Evolutionary conservation across 768 basidiomycete species (phyloP), one percentile per base, ranked within the genome.

Genomic region (Leucocoprinus sp.): DNA sequence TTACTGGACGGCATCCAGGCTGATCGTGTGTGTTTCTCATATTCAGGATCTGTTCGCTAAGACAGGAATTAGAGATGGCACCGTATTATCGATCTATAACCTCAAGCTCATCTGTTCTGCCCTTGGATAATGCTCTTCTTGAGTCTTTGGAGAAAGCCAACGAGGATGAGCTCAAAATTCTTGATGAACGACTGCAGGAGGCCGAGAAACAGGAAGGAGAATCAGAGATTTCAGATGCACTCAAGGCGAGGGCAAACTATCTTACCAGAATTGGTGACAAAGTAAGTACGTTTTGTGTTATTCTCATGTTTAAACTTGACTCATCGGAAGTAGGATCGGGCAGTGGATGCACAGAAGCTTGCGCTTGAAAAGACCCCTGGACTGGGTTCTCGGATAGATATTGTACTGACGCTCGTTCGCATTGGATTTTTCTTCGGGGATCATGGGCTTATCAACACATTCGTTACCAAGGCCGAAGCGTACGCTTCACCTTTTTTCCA

Each of bases 341-440:
- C 93, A 1, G 59, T 93, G 12, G 76, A 75, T 35, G 92, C 93
- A 0, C 82, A 93, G 57, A 80, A 82, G 46, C 70, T 84, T 1
- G 93, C 95, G 0, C 64, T 96, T 12, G 82, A 86, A 64, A 96
- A 96, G 66, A 93, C 88, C 0, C 86, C 93, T 2, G 93, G 93
- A 0, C 70, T 96, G 5, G 95, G 95, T 8, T 85, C 90, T 8
- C 72, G 90, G 50, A 99, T 98, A 60, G 95, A 98, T 62, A 83
- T 96, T 49, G 82, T 86, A 0, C 76, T 99, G 26, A 82, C 90
- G 1, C 80, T 93, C 47, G 82, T 90, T 48, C 75, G 93, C 24
- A 82, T 97, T 44, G 93, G 89, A 0, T 74, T 97, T 61, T 98
- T 97, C 74, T 93, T 87, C 63, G 71, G 72, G 18, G 87, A 97